Conservation (phyloP, 1,284 basidiomycete genomes). For the Boletus smithii region DNA sequence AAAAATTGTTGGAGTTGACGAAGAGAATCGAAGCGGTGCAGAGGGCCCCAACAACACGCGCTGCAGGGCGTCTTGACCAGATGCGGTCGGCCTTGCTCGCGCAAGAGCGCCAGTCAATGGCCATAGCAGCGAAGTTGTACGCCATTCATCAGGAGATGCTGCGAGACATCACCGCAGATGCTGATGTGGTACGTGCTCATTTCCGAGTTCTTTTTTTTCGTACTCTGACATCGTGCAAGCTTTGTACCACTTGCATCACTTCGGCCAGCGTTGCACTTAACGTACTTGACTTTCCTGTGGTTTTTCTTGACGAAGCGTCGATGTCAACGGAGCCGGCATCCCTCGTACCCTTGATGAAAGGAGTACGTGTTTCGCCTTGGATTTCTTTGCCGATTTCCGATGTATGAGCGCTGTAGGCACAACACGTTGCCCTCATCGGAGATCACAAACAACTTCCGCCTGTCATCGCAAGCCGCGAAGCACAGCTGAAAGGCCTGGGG, state of each 20-base stretch:
- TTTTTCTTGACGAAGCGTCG: slow-evolving; percentile 92
- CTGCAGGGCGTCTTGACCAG: slow-evolving; percentile 33
- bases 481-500: slow-evolving; percentile 67
- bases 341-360: slow-evolving; percentile 85
- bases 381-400: slow-evolving; percentile 12
- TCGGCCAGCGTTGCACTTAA: slow-evolving; percentile 58
- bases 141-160: slow-evolving; percentile 53
- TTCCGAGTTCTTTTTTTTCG: not conserved
- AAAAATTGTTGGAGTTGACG: slow-evolving; percentile 28
- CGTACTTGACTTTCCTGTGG: slow-evolving; percentile 85
- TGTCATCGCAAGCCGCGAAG: slow-evolving; percentile 74
- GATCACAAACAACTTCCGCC: slow-evolving; percentile 98
- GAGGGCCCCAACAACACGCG: slow-evolving; percentile 17
- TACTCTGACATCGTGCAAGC: slow-evolving; percentile 40
- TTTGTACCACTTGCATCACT: slow-evolving; percentile 82
- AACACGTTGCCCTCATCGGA: slow-evolving; percentile 85
- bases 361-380: slow-evolving; percentile 49
- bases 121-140: slow-evolving; percentile 43
- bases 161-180: slow-evolving; percentile 55
- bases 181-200: slow-evolving; percentile 66
- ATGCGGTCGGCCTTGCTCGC: slow-evolving; percentile 41
- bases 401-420: slow-evolving; percentile 47
- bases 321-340: slow-evolving; percentile 94
- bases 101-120: slow-evolving; percentile 36
- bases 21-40: slow-evolving; percentile 27